Evolutionary conservation across 2,329 filamentous ascomycete genomes (phyloP).

Genomic region (Talaromyces rugulosus): DNA sequence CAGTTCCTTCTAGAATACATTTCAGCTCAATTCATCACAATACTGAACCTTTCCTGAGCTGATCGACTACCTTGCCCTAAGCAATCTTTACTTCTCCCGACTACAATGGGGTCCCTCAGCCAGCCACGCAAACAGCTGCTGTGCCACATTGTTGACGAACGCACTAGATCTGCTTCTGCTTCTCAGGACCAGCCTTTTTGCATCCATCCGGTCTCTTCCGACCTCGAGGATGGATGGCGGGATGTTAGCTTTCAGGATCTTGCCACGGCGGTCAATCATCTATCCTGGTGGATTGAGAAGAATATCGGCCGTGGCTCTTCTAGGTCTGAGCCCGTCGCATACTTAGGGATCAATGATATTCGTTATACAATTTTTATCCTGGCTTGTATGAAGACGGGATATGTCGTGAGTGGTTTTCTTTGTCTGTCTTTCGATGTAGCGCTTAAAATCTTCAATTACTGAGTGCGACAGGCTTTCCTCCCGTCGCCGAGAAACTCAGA

Average conservation of each 20-base stretch:
- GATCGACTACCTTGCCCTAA: background rate
- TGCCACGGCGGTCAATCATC: constrained; percentile 19
- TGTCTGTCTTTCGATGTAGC: background rate
- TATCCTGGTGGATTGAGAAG: constrained; percentile 22
- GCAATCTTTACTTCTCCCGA: background rate
- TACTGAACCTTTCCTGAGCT: background rate
- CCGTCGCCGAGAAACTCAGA: constrained; percentile 21
- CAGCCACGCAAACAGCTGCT: background rate
- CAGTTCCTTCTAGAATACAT: background rate
- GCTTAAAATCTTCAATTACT: background rate
- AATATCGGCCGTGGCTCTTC: constrained; percentile 13
- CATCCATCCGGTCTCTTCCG: background rate
- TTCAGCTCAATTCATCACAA: background rate
- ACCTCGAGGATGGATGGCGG: constrained; percentile 7
- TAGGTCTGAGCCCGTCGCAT: constrained; percentile 19
- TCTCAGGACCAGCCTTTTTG: background rate
- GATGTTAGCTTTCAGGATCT: constrained; percentile 18
- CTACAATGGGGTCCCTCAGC: background rate
- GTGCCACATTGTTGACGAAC: background rate
- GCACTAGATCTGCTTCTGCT: background rate
- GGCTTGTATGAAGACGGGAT: constrained; percentile 23
- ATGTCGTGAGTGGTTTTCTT: constrained; percentile 15
- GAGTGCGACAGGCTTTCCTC: constrained; percentile 14
- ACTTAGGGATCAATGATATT: constrained; percentile 22
- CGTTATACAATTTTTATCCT: constrained; percentile 21